Percentiles rank a stretch among this genome's conserved stretches.
phyloP scores from a whole-genome alignment of 306 rosid genomes.

The Oemleria cerasiformis region DNA sequence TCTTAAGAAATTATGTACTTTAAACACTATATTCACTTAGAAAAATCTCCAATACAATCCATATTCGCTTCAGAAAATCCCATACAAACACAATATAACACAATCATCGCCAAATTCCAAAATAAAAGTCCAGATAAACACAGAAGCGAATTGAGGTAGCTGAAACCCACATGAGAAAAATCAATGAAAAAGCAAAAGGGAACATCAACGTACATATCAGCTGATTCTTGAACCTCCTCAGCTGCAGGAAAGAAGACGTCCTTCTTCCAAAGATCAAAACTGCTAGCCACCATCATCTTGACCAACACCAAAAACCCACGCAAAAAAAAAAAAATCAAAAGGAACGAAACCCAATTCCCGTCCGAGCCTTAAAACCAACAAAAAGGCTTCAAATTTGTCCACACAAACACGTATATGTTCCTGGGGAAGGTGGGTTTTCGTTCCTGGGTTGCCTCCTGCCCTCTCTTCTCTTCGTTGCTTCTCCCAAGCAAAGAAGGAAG shows the following conservation, averaged over 20 bases:
- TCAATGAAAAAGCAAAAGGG: constrained; percentile 3
- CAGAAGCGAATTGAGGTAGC: background rate
- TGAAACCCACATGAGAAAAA: constrained; percentile 22
- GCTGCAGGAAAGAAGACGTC: constrained; percentile 94
- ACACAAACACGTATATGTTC: background rate
- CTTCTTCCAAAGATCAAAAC: constrained; percentile 91
- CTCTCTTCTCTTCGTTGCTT: constrained; percentile 36
- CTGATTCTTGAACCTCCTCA: constrained; percentile 97
- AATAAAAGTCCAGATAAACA: constrained; percentile 19
- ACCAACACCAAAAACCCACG: background rate
- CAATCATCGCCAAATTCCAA: constrained; percentile 11
- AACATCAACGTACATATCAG: constrained; percentile 62
- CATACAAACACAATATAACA: background rate
- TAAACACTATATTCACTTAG: background rate
- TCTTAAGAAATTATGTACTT: background rate
- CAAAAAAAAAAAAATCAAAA: background rate
- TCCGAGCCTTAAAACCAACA: constrained; percentile 18
- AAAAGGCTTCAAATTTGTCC: constrained; percentile 12
- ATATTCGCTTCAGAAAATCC: constrained; percentile 17
- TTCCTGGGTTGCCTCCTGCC: constrained; percentile 18
- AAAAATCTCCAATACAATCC: constrained; percentile 6
- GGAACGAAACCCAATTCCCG: constrained; percentile 13
- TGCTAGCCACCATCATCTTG: constrained; percentile 83
- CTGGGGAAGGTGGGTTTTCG: constrained; percentile 4
- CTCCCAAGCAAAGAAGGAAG: constrained; percentile 36